These are phyloP conservation scores for Curvularia sp. DNA, from an alignment of 2,329 filamentous ascomycete species.

Conservation along the genomic window DNA sequence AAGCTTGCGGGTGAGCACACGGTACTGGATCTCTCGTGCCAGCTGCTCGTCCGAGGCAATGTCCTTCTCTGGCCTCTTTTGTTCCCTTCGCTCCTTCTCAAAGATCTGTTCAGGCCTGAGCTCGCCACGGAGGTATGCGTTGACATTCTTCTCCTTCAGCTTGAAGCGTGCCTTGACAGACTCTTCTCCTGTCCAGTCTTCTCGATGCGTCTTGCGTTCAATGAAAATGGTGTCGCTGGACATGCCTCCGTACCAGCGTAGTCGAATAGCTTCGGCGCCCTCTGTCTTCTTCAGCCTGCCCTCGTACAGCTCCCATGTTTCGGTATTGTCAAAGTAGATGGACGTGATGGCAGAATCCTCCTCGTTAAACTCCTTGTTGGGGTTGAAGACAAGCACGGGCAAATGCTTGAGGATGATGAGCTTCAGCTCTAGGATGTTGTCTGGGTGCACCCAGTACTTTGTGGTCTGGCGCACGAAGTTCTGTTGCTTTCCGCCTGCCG, in stretches of 20 bases:
- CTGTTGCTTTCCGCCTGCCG: conserved; percentile 89
- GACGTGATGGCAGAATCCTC: conserved; percentile 95
- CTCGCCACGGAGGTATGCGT: conserved; percentile 84
- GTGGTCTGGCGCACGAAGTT: conserved; percentile 97
- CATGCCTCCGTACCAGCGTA: conserved; percentile 98
- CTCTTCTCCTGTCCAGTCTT: conserved; percentile 99
- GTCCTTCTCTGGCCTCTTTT: conserved; percentile 90
- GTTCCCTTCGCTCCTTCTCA: conserved; percentile 93
- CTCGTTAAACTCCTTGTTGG: conserved; percentile 92
- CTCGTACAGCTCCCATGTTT: conserved; percentile 92
- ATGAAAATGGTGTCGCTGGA: conserved; percentile 94
- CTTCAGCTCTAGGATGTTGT: conserved; percentile 98
- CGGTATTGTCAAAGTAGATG: conserved; percentile 96
- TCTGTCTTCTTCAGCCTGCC: conserved; percentile 97
- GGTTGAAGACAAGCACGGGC: conserved; percentile 95
- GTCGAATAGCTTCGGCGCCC: conserved; percentile 92
- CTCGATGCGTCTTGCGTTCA: conserved; percentile 95
- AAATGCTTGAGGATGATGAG: conserved; percentile 97
- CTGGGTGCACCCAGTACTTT: conserved; percentile 99
- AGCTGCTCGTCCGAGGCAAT: conserved; percentile 91
- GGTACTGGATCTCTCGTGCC: conserved; percentile 92
- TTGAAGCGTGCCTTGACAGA: conserved; percentile 97
- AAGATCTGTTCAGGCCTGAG: conserved; percentile 89
- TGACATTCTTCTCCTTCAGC: conserved; percentile 97
- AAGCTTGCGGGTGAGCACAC: conserved; percentile 84